Evolutionary conservation across 1,284 basidiomycete species (phyloP), one percentile per base, ranked within the genome.

Genomic region (Puccinia coronata): DNA sequence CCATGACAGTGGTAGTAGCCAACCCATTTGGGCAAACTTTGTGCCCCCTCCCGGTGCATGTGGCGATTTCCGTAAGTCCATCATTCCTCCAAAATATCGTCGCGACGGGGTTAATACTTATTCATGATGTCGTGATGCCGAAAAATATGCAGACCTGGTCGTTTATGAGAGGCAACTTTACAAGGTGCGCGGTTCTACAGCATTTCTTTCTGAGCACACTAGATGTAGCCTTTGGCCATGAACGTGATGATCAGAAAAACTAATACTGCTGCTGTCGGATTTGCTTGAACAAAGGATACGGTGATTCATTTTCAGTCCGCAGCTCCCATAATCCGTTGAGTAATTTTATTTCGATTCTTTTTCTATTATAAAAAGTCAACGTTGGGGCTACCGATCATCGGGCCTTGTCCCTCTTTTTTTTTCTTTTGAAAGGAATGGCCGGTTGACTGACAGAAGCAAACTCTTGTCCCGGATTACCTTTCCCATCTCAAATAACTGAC

Each of bases 251-350:
- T 25, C 43, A 39, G 31, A 12, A 57, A 28, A 57, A 31, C 36
- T 63, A n/a, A 63, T 16, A 23, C 61, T 63, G 34, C n/a, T 39
- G 2, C n/a, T 41, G 41, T 3, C 36, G 67, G n/a, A n/a, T 70
- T 47, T 4, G 14, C 61, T 18, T 20, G 41, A 63, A 23, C 61
- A 51, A 39, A 79, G 76, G 65, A 79, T n/a, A 79, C 47, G 14
- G 76, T 79, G 28, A 79, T 79, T 55, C 65, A 79, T 57, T 79
- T 79, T 57, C 65, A 70, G 47, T 79, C 76, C 43, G 76, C 76
- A 8, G 65, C 76, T n/a, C 76, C 76, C 14, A 39, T 79, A 43
- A 79, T 79, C 34, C 43, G 76, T 79, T 25, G 67, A 39, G 43
- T 57, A 63, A n/a, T n/a, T n/a, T n/a, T n/a, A n/a, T n/a, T n/a